Base-by-base conservation (phyloP, 2,329 filamentous ascomycete species). In the Penicillium hesseltinei region DNA sequence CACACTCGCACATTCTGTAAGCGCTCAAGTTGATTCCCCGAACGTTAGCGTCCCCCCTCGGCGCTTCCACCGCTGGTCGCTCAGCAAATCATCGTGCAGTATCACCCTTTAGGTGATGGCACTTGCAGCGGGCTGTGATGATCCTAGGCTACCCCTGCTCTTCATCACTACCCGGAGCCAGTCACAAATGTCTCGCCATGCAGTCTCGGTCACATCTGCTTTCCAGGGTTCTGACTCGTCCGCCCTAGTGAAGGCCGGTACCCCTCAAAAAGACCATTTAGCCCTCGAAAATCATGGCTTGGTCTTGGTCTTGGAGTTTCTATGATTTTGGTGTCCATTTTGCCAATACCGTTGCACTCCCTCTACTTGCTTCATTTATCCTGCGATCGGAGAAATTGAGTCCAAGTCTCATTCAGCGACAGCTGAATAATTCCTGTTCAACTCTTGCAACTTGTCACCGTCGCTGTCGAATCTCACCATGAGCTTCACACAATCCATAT, bases 211-310 rank as follows among this genome's bases (percentile, higher is more conserved):
- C 71, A 73, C 70, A 72, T 66, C 61, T 54, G 56, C 46, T 47
- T 56, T 67, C 52, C 57, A 58, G 62, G 58, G 51, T 62, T 59
- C 60, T 68, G 48, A 70, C 69, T 72, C 65, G 69, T 65, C 64
- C 63, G 58, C 61, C 51, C 27, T 35, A 55, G 54, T 43, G 57
- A 65, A 65, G 66, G 39, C 62, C 58, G 25, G 53, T 57, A 60
- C 64, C 65, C 69, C 68, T 72, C 67, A 72, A 72, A 73, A 72
- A 66, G 62, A 66, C 62, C 51, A 55, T 64, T 47, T 59, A 58
- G 60, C 63, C 68, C 67, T 66, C 61, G 46, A 51, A 58, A 60
- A 53, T 60, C 54, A 52, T 57, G 62, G 61, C 58, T 64, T 62
- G 58, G 51, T 61, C 46, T 61, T 61, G 52, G 52, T 58, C 50